Base-by-base conservation (phyloP, 2,329 filamentous ascomycete genomes). In the Trichoderma sp. region DNA sequence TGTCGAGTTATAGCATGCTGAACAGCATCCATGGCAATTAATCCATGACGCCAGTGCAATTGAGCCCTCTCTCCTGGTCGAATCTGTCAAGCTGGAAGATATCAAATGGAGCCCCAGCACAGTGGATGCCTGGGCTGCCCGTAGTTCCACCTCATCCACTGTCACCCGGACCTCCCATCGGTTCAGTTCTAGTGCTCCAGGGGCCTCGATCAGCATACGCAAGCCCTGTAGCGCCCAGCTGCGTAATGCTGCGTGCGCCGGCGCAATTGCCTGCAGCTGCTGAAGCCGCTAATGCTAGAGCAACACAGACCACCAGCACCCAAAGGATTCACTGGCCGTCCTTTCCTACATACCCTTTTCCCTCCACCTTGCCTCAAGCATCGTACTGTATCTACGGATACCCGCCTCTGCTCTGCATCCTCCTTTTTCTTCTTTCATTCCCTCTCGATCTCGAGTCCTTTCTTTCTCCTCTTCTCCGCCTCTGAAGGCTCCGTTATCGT, bases 171-270 rank as follows among this genome's bases (percentile, higher is more conserved):
- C 21, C 55, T 57, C 34, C 57, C 57, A 30, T 34, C 17, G 12
- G 44, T 26, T 41, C 5, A n/a, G 26, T 24, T 24, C 21, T 24
- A 24, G 21, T 39, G 26, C 12, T 44, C 14, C 26, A 57, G 41
- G 55, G 55, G 58, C 26, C 15, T 12, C 34, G 34, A 39, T 48
- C 24, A 58, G 41, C 34, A 52, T 19, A 19, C 58, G 54, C 54
- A 57, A 57, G 55, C 56, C 56, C 43, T 39, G n/a, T 28, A 48
- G 14, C 10, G 28, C 39, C 45, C 48, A 54, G 59, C 59, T 62
- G 59, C 59, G 59, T 62, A 54, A 62, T 62, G 48, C 39, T 44
- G 55, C 55, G 41, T 57, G 45, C 55, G 55, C 55, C 55, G 50
- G 48, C 26, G n/a, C 47, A 51, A 30, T 34, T n/a, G 14, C 39